Percentiles rank a stretch among this genome's conserved stretches.
Conservation (phyloP, 495 filamentous ascomycete species). For the Aspergillus affinis region DNA sequence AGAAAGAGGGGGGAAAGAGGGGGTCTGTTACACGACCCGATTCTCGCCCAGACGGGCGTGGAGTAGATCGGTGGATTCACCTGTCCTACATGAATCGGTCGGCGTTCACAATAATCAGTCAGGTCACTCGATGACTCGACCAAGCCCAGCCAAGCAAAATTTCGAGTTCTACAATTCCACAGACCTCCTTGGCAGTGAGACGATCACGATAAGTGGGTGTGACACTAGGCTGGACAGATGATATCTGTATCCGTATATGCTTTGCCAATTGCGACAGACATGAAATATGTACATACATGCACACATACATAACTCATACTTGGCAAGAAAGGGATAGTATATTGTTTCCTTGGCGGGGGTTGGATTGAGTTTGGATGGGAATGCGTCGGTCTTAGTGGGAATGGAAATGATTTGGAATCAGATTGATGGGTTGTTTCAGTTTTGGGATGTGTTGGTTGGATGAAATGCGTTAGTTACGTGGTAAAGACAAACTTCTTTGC, state of each 20-base stretch:
- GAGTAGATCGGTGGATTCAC: not conserved
- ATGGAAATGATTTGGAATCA: not conserved
- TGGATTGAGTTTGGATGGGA: not conserved
- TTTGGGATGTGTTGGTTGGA: not conserved
- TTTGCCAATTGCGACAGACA: not conserved
- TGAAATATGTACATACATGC: not conserved
- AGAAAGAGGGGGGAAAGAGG: not conserved
- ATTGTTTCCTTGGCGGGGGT: not conserved
- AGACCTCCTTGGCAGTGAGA: not conserved
- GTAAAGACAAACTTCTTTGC: too few species aligned
- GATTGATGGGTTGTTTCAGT: not conserved
- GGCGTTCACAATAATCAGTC: not conserved
- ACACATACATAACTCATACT: not conserved
- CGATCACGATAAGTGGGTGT: not conserved
- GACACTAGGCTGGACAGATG: too few species aligned
- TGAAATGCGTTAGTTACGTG: too few species aligned
- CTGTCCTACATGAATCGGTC: not conserved
- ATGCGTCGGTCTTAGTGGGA: not conserved
- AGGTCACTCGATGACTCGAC: not conserved
- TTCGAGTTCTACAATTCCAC: not conserved
- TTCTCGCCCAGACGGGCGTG: not conserved
- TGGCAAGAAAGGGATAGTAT: not conserved
- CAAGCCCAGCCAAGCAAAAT: not conserved
- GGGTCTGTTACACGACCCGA: not conserved
- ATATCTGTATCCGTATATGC: too few species aligned